Evolutionary conservation across 2,329 filamentous ascomycete species (phyloP), one percentile per base, ranked within the genome.

Genomic region (Exophiala calicioides): DNA sequence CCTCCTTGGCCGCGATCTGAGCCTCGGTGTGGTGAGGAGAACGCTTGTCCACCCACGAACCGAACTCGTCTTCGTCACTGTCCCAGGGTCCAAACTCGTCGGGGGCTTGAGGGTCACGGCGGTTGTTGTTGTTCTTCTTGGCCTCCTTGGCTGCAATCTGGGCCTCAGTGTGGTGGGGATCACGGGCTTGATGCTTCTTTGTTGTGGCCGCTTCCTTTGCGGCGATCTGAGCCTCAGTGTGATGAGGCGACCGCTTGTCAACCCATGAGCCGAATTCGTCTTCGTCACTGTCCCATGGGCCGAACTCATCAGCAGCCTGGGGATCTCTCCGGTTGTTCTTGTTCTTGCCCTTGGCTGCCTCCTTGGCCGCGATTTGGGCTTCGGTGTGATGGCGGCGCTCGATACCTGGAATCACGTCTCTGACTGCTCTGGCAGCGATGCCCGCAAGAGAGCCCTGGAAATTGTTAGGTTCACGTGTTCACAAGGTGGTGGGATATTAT

Each of bases 211-310:
- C 35, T 18, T 46, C 30, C 16, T 42, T 47, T 3, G 44, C 44
- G 3, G 44, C 44, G 19, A 47, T 42, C 37, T 47, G 44, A 20
- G 44, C 44, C 24, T 47, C 44, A 6, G 44, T 47, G 30, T 47
- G 44, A 30, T 47, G 44, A 18, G 37, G 36, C 5, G 42, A 29
- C 1, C 44, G 46, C 21, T 44, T 50, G 24, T 44, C 46, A 8
- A 50, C 26, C 46, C 39, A 50, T 8, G 39, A 44, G 12, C 41
- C 46, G 21, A 47, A 47, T 13, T 47, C 44, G 23, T 47, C 44
- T 27, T 34, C 35, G 20, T 18, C 30, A 21, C 44, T 47, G 20
- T 47, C 44, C 44, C 44, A 47, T 3, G 44, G 44, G 9, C 44
- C 44, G 20, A 50, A 44, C 19, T 50, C 46, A 16, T 50, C 46